Evolutionary conservation across 2,329 filamentous ascomycete genomes (phyloP), one percentile per base, ranked within the genome.

Genomic region (Xylaria sp.): DNA sequence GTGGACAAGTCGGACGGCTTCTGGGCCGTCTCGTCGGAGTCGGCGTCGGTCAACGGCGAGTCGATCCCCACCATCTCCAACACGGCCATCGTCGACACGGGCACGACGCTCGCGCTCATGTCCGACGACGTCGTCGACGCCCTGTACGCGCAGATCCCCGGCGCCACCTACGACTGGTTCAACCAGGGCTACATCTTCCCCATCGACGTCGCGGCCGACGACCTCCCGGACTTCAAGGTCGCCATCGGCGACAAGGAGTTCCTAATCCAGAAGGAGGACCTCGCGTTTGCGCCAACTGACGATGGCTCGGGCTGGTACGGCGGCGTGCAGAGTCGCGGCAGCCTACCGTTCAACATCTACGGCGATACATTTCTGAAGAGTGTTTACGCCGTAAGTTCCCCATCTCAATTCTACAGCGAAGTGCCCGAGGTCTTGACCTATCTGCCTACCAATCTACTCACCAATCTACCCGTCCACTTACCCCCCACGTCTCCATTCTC

Each of bases 31-130:
- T 75, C 82, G 5, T 91, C 88, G 0, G 78, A 83, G 7, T 86
- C 84, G 0, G 84, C 84, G 25, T 83, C 82, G 0, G 80, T 93
- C 69, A 87, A 87, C 70, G 88, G 86, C 63, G 81, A 85, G 66
- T 81, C 79, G 1, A 77, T 89, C 31, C 55, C 78, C 1, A 81
- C 84, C 10, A 75, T 79, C 2, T 83, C 82, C 54, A 92, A 92
- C 78, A 88, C 81, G 33, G 89, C 90, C 53, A 92, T 93, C 71
- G 87, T 86, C 38, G 91, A 93, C 76, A 93, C 90, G 0, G 90
- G 90, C 62, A 92, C 90, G 33, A 90, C 90, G 0, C 83, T 93
- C 56, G 86, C 86, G 1, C 82, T 93, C 36, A 82, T 92, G 53
- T 84, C 86, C 45, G 90, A 93, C 73, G 74, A 78, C 1, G 83